Evolutionary conservation across 164 flowering plant species (phyloP).

Genomic region (Vitis cinerea): DNA sequence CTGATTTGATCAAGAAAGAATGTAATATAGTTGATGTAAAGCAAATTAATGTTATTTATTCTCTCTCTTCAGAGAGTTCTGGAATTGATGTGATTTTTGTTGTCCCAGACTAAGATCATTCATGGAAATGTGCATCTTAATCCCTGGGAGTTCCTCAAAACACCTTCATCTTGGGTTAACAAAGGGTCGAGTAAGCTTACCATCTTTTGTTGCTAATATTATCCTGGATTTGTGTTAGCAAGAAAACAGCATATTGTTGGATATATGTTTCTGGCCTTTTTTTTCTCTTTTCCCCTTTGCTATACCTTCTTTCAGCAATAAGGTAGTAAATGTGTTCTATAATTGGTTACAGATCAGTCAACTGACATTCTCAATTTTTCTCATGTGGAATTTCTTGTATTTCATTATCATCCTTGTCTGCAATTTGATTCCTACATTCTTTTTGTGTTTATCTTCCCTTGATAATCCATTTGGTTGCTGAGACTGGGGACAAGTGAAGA

Average conservation of each 20-base stretch:
- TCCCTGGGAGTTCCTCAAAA: slow-evolving; percentile 66
- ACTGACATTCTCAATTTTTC: background rate
- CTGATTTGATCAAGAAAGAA: background rate
- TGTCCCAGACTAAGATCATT: slow-evolving; percentile 77
- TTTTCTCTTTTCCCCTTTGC: background rate
- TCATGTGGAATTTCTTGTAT: background rate
- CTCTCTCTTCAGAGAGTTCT: background rate
- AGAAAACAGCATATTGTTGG: background rate
- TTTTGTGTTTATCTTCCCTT: background rate
- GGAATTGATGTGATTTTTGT: slow-evolving; percentile 8
- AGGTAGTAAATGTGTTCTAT: too few species aligned
- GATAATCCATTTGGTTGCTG: background rate
- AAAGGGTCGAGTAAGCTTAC: slow-evolving; percentile 45
- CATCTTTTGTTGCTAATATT: background rate
- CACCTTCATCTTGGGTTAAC: slow-evolving; percentile 31
- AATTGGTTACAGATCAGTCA: background rate
- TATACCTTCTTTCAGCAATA: too few species aligned
- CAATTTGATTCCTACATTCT: background rate
- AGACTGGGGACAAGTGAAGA: background rate
- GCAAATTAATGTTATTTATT: background rate
- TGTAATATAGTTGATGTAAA: background rate
- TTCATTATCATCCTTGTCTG: background rate
- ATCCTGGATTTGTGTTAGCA: background rate
- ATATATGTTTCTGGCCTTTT: background rate
- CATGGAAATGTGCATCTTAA: slow-evolving; percentile 94